Percentiles rank a stretch among this genome's conserved stretches.
Conservation (phyloP, 2,329 filamentous ascomycete genomes). For the Stachybotrys chartarum region DNA sequence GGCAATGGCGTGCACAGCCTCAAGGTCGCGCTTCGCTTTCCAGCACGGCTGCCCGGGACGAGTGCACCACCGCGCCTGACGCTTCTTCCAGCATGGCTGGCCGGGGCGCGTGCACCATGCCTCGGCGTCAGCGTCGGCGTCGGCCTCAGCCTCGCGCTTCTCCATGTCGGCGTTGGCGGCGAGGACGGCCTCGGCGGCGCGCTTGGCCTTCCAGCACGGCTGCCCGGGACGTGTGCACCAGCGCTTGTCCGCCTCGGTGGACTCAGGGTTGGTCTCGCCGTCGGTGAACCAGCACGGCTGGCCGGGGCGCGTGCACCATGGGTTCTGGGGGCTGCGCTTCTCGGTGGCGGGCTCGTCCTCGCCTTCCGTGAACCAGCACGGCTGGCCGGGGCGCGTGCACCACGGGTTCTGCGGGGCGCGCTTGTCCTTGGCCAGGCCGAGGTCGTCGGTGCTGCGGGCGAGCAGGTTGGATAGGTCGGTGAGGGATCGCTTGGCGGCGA, state of each 20-base stretch:
- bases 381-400: conserved; percentile 27
- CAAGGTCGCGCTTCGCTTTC: conserved; percentile 28
- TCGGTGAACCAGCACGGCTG: conserved; percentile 27
- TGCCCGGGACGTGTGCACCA: conserved; percentile 28
- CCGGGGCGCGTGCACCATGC: conserved; percentile 18
- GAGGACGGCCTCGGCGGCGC: conserved; percentile 28
- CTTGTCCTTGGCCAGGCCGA: conserved; percentile 7
- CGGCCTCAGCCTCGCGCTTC: conserved; percentile 22
- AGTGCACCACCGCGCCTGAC: conserved; percentile 20
- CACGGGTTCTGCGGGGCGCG: conserved; percentile 8
- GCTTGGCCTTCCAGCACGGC: conserved; percentile 30
- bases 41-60: conserved; percentile 25
- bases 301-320: conserved; percentile 19
- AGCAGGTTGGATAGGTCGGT: conserved; percentile 30
- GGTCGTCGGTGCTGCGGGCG: conserved; percentile 15
- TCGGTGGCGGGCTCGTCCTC: conserved; percentile 5
- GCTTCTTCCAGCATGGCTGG: conserved; percentile 25
- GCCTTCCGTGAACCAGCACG: conserved; percentile 19
- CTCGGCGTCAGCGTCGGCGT: conserved; percentile 11
- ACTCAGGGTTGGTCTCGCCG: conserved; percentile 14
- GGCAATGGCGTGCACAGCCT: conserved; percentile 17
- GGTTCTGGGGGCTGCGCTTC: conserved; percentile 28
- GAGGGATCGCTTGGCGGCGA: conserved; percentile 28
- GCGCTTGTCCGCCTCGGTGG: conserved; percentile 16
- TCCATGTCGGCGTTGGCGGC: conserved; percentile 13